A percentile compares a stretch with the other conserved stretches of the same genome.
phyloP scores from a whole-genome alignment of 2,329 filamentous ascomycete genomes.

The Beauveria caledonica region DNA sequence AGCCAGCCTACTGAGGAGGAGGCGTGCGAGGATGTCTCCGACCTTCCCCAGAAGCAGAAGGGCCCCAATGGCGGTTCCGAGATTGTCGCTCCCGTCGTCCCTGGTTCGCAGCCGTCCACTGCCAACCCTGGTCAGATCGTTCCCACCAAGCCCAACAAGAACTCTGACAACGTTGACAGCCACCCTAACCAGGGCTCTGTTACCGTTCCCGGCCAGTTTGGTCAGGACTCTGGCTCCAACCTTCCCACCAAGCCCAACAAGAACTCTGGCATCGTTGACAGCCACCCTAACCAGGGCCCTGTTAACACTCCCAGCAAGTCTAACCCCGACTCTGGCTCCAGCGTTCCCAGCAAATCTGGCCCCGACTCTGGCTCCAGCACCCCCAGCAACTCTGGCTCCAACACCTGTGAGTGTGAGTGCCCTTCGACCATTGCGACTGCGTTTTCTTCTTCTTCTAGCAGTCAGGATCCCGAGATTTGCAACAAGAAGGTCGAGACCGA shows the following conservation, averaged over 20 bases:
- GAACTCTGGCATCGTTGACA: background rate
- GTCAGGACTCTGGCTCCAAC: background rate
- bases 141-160: background rate
- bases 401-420: background rate
- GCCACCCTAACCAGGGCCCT: too few species aligned
- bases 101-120: background rate
- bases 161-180: background rate
- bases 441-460: background rate
- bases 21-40: background rate
- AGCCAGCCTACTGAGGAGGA: background rate
- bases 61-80: background rate
- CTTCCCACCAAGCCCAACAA: background rate
- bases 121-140: background rate
- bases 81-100: background rate
- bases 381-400: background rate
- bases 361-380: background rate
- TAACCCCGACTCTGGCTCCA: too few species aligned
- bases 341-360: background rate
- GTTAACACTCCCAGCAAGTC: background rate
- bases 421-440: background rate
- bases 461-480: background rate
- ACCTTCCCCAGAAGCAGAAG: background rate
- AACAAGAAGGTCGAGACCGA: background rate
- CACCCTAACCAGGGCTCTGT: too few species aligned
- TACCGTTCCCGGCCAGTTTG: background rate